Evolutionary conservation across 139 green algal genomes (phyloP).

Genomic region (Picochlorum sp.): DNA sequence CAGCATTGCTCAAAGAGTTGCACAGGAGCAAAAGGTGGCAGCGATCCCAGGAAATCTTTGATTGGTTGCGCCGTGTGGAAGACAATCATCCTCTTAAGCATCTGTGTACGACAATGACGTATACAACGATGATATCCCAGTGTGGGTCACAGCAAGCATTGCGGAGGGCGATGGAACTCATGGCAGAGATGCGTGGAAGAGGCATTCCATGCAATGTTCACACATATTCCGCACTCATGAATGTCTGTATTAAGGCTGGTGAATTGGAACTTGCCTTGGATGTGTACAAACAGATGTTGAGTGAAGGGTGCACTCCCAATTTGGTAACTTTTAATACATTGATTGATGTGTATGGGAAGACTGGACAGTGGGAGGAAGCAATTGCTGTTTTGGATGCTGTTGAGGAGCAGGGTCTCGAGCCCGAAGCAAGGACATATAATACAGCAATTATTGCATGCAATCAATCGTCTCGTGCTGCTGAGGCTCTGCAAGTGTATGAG

Average conservation of each 20-base stretch:
- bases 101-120: slow-evolving; percentile 82
- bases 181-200: slow-evolving; percentile 47
- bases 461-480: slow-evolving; percentile 37
- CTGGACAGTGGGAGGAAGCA: slow-evolving; percentile 53
- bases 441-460: slow-evolving; percentile 57
- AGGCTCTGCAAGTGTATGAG: slow-evolving; percentile 67
- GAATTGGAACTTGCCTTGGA: slow-evolving; percentile 56
- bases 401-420: slow-evolving; percentile 55
- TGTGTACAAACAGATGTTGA: slow-evolving; percentile 42
- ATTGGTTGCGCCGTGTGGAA: slow-evolving; percentile 65
- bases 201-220: slow-evolving; percentile 60
- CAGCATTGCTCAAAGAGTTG: slow-evolving; percentile 80
- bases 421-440: slow-evolving; percentile 81
- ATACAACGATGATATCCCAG: slow-evolving; percentile 75
- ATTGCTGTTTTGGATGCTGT: slow-evolving; percentile 35
- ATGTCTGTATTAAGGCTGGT: slow-evolving; percentile 53
- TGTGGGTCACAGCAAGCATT: slow-evolving; percentile 45
- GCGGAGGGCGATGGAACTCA: slow-evolving; percentile 43
- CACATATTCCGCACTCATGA: slow-evolving; percentile 65
- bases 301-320: slow-evolving; percentile 37
- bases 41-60: slow-evolving; percentile 59
- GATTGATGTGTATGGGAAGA: slow-evolving; percentile 66
- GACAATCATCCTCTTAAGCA: slow-evolving; percentile 41
- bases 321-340: slow-evolving; percentile 71
- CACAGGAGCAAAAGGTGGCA: slow-evolving; percentile 32